A percentile compares a stretch with the other conserved stretches of the same genome.
phyloP scores from a whole-genome alignment of 441 rosid species.

The Gossypium schwendimanii region DNA sequence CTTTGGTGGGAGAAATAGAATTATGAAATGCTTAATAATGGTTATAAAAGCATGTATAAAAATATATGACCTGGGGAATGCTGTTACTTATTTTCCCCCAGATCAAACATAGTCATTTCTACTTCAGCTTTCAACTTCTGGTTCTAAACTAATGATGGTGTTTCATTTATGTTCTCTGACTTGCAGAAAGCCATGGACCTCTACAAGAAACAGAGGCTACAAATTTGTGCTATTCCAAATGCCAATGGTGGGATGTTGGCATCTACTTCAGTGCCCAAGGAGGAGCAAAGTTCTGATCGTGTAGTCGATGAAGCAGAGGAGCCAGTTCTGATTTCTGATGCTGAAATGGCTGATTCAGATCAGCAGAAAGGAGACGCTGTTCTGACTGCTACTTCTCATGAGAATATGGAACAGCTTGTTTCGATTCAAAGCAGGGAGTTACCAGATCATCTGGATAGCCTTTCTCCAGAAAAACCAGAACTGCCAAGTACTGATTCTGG shows the following conservation, averaged over 20 bases:
- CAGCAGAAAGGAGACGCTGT: conserved; percentile 23
- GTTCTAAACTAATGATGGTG: background rate
- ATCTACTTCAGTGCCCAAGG: conserved; percentile 21
- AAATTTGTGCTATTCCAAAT: conserved; percentile 30
- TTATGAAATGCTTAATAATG: too few species aligned
- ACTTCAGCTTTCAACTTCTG: background rate
- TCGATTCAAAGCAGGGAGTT: conserved; percentile 12
- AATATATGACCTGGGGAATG: too few species aligned
- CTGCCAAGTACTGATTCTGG: conserved; percentile 9
- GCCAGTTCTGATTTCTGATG: conserved; percentile 17
- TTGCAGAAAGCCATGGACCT: conserved; percentile 77
- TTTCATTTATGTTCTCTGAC: conserved; percentile 3
- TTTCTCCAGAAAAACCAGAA: conserved; percentile 17
- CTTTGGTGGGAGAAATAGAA: background rate
- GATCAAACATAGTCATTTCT: background rate
- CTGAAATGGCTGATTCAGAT: conserved; percentile 25
- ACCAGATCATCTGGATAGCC: background rate
- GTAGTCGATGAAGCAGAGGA: conserved; percentile 22
- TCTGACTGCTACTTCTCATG: conserved; percentile 17
- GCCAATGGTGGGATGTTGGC: conserved; percentile 20
- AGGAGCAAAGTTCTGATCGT: conserved; percentile 19
- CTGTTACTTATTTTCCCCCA: too few species aligned
- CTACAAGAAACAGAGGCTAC: conserved; percentile 68
- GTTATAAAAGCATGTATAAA: too few species aligned
- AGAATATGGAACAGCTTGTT: conserved; percentile 20